A percentile compares a stretch with the other conserved stretches of the same genome.
Conservation (phyloP, 2,329 filamentous ascomycete genomes). For the Trichophyton rubrum region DNA sequence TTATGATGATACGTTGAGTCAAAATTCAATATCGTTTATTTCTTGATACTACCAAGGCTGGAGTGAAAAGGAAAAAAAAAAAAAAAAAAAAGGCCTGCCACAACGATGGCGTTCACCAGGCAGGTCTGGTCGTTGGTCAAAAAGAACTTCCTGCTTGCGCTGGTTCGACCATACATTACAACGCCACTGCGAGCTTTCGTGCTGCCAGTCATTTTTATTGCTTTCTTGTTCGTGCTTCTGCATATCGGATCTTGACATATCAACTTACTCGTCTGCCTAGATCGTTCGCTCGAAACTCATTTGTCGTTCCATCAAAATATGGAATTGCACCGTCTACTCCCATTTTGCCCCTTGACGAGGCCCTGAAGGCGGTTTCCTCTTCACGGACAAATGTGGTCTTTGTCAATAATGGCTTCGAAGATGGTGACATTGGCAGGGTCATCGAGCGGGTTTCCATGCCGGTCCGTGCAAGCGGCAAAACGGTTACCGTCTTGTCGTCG, state of each 20-base stretch:
- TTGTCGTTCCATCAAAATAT: conserved; percentile 61
- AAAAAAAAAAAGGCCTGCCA: background rate
- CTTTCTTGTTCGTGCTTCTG: conserved; percentile 25
- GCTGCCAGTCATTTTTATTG: conserved; percentile 43
- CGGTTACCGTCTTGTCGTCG: conserved; percentile 41
- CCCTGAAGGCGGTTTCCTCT: conserved; percentile 44
- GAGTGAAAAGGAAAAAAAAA: background rate
- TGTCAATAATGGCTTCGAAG: conserved; percentile 58
- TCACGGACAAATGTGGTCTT: conserved; percentile 62
- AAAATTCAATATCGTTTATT: background rate
- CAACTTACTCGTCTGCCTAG: conserved; percentile 24
- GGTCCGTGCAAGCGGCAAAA: conserved; percentile 31
- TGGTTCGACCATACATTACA: conserved; percentile 42
- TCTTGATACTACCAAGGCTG: background rate
- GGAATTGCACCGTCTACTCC: conserved; percentile 54
- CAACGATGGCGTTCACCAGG: conserved; percentile 24
- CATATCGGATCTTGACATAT: background rate
- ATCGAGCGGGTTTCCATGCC: conserved; percentile 51
- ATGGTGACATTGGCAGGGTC: conserved; percentile 59
- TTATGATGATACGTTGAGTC: background rate
- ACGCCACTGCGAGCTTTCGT: conserved; percentile 45
- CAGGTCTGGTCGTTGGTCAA: conserved; percentile 46
- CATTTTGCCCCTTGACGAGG: conserved; percentile 53
- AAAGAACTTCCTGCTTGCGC: conserved; percentile 45
- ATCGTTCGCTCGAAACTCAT: conserved; percentile 66